Conservation (phyloP, 140 eudicot genomes). For the Erigeron philadelphicus region DNA sequence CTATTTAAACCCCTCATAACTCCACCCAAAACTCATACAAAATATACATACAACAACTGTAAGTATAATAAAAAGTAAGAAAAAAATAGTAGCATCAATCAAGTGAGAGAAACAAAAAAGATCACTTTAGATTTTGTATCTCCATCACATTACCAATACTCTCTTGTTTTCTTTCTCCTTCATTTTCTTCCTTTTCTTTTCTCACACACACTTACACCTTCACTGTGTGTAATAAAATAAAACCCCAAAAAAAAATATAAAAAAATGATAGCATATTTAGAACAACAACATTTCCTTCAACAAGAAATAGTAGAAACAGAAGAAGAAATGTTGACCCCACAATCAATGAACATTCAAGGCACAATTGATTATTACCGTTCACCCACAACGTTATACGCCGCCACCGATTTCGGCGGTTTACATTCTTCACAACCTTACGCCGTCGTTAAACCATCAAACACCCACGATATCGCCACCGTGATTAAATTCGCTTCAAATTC, state of each 20-base stretch:
- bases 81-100: no score
- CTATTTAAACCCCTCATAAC: conserved; percentile 5
- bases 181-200: neutral
- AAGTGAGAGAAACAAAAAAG: conserved; percentile 29
- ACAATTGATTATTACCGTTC: conserved; percentile 34
- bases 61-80: neutral
- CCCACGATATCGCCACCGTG: conserved; percentile 42
- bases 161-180: neutral
- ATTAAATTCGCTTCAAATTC: conserved; percentile 44
- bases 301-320: neutral
- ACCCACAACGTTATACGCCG: conserved; percentile 31
- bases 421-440: conserved; percentile 48
- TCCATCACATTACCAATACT: neutral
- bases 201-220: neutral
- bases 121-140: conserved; percentile 36
- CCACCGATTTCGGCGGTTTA: conserved; percentile 75
- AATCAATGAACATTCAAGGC: conserved; percentile 34
- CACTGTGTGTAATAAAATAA: neutral
- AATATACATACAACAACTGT: neutral
- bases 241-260: neutral
- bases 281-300: conserved; percentile 60
- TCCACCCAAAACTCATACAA: neutral
- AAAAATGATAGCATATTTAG: conserved; percentile 60
- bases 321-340: conserved; percentile 24
- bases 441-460: conserved; percentile 47